Percentiles rank a stretch among this genome's conserved stretches.
Evolutionary conservation across 2,329 filamentous ascomycete species (phyloP).

Genomic region (Annulohypoxylon truncatum): DNA sequence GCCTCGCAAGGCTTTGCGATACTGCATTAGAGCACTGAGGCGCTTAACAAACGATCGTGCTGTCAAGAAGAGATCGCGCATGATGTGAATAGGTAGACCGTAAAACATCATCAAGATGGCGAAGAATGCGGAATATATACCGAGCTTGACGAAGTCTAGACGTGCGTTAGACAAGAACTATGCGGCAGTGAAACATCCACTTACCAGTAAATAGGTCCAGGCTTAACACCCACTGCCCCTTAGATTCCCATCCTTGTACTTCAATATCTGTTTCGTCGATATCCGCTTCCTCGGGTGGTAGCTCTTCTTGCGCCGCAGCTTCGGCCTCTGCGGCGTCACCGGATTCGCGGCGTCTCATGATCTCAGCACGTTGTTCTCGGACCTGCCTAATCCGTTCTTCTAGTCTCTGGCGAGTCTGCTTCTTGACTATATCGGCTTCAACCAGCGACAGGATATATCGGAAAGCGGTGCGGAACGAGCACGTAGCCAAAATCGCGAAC

Average conservation of each 20-base stretch:
- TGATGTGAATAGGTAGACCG: conserved; percentile 94
- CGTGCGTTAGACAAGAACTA: conserved; percentile 31
- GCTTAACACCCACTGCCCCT: conserved; percentile 91
- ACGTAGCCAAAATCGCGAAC: conserved; percentile 86
- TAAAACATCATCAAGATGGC: conserved; percentile 93
- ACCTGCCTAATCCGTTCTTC: conserved; percentile 76
- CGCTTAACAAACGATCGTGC: conserved; percentile 91
- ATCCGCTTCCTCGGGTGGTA: conserved; percentile 76
- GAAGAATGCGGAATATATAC: conserved; percentile 93
- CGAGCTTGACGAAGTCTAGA: conserved; percentile 87
- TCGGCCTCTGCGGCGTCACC: conserved; percentile 61
- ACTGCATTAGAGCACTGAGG: conserved; percentile 87
- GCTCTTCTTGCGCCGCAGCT: conserved; percentile 59
- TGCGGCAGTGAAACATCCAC: conserved; percentile 42
- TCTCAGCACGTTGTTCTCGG: conserved; percentile 66
- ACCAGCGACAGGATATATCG: conserved; percentile 83
- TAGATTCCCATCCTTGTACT: conserved; percentile 95
- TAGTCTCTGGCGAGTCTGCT: conserved; percentile 77
- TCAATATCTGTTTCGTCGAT: conserved; percentile 95
- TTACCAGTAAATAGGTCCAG: conserved; percentile 85
- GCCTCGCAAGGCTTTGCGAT: conserved; percentile 89
- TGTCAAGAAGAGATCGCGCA: conserved; percentile 94
- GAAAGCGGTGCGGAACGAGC: conserved; percentile 80
- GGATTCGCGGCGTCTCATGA: conserved; percentile 60
- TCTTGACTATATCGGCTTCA: conserved; percentile 79